Base-by-base conservation (phyloP, 352 stramenopile genomes). In the Pythium sukuiense region DNA sequence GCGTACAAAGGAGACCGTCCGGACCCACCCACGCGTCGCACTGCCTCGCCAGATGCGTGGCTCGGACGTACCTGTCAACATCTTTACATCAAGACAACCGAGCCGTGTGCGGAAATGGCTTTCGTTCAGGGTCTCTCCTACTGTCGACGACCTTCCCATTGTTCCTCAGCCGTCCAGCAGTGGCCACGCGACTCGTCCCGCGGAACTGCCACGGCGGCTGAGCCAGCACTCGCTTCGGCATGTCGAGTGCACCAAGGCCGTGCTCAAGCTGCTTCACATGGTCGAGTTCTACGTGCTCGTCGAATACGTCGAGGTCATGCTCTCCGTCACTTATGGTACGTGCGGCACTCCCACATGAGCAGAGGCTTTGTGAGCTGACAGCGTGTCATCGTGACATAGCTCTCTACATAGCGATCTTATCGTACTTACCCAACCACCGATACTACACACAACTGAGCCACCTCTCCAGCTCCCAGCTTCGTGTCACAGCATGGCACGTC, bases 221-320 rank as follows among this genome's bases (percentile, higher is more conserved):
- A n/a, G 20, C 6, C 16, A 26, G 16, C 6, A 50, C 6, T 26
- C 14, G 6, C 43, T 50, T 50, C 43, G 43, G 6, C 43, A 50
- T 6, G 14, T 50, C 16, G 43, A 50, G 20, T 26, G 13, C 18
- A 26, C 43, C 14, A 50, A 50, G 18, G 6, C 6, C 43, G 43
- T 50, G 8, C 43, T 50, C 43, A 50, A 50, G 43, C 16, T 50
- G 14, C n/a, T n/a, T n/a, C n/a, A n/a, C n/a, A n/a, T n/a, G n/a
- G n/a, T n/a, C n/a, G n/a, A n/a, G n/a, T n/a, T n/a, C 43, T 50
- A 50, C 43, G 20, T 50, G 14, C 43, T 50, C 43, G 43, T 50
- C 20, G 43, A 50, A 14, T 50, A 26, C 20, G 43, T 50, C 43
- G 43, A 50, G 20, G 43, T 14, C 43, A 26, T 50, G 43, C 16